phyloP scores from a whole-genome alignment of 495 filamentous ascomycete species.

The Neurospora cerealis region DNA sequence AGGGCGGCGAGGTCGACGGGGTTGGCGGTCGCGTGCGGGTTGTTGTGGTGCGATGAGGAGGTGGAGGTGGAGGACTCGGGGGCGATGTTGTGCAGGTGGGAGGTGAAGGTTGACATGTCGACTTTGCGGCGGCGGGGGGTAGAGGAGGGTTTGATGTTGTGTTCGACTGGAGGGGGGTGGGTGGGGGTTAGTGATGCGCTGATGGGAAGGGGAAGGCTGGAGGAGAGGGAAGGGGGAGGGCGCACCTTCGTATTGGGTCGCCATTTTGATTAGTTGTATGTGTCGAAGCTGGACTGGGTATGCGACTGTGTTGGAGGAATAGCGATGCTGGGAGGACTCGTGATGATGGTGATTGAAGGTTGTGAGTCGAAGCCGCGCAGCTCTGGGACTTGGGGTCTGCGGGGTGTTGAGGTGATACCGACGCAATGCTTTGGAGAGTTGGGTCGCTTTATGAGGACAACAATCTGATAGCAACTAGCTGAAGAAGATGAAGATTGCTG shows the following conservation, averaged over 20 bases:
- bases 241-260: constrained; percentile 37
- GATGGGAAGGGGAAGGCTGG: no score
- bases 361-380: background rate
- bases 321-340: background rate
- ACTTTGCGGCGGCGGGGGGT: constrained; percentile 49
- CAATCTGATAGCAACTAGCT: no score
- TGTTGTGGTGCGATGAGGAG: constrained; percentile 25
- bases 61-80: constrained; percentile 25
- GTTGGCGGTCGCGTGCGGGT: constrained; percentile 57
- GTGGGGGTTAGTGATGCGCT: background rate
- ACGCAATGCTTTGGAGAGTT: background rate
- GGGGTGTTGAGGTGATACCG: background rate
- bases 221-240: constrained; percentile 3
- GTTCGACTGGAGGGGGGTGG: constrained; percentile 56
- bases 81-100: constrained; percentile 57
- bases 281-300: background rate
- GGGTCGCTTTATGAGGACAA: background rate
- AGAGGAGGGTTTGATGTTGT: constrained; percentile 51
- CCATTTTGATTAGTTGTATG: constrained; percentile 18
- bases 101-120: constrained; percentile 83
- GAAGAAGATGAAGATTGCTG: no score
- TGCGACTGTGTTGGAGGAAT: background rate
- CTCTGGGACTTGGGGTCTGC: background rate
- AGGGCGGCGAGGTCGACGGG: constrained; percentile 62
- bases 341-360: background rate